Conservation (phyloP, 352 stramenopile genomes). For the Aphanomyces stellatus region DNA sequence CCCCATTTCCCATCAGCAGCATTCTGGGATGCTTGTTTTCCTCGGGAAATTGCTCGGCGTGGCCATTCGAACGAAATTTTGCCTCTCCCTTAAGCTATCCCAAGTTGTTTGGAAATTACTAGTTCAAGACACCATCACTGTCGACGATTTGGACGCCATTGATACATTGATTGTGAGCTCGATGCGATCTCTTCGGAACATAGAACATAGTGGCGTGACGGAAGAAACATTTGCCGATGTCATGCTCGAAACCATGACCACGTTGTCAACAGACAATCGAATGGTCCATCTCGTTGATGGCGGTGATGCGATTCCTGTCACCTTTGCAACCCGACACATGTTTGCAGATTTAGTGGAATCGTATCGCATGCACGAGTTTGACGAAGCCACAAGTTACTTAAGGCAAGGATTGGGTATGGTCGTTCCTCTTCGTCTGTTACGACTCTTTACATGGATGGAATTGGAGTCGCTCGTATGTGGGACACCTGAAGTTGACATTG, state of each 20-base stretch:
- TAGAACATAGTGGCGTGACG: constrained; percentile 59
- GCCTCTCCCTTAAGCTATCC: constrained; percentile 77
- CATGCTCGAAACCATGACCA: constrained; percentile 88
- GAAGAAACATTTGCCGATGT: constrained; percentile 85
- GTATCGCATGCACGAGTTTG: constrained; percentile 74
- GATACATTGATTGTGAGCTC: constrained; percentile 83
- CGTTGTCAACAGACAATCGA: constrained; percentile 78
- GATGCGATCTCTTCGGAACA: constrained; percentile 79
- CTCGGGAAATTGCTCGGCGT: constrained; percentile 89
- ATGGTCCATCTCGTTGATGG: constrained; percentile 56
- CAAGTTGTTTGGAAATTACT: constrained; percentile 87
- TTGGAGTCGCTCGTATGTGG: constrained; percentile 81
- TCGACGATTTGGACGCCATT: constrained; percentile 75
- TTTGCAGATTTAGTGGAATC: constrained; percentile 79
- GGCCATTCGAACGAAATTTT: constrained; percentile 82
- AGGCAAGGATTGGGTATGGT: constrained; percentile 67
- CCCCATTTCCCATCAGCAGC: constrained; percentile 36
- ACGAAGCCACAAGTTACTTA: constrained; percentile 44
- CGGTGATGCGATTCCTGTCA: constrained; percentile 61
- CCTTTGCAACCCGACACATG: constrained; percentile 64
- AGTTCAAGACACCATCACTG: constrained; percentile 53
- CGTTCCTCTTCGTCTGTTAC: constrained; percentile 58
- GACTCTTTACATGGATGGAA: constrained; percentile 74
- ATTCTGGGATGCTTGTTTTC: constrained; percentile 85
- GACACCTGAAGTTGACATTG: constrained; percentile 70